Conservation (phyloP, 345 rosid genomes). For the Aquilaria malaccensis region DNA sequence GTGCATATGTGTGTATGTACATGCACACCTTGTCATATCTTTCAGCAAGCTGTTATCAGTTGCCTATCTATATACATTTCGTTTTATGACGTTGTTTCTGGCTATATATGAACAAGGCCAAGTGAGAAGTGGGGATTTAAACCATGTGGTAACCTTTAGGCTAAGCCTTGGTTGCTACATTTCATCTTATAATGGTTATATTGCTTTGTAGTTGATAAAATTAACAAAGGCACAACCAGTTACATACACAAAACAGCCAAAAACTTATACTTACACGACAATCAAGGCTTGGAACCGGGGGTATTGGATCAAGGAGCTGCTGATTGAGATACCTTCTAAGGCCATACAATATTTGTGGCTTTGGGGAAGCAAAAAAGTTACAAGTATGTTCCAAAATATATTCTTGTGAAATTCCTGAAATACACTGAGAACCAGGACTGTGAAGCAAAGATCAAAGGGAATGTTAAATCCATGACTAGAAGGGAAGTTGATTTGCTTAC, state of each 20-base stretch:
- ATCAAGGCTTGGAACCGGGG: constrained; percentile 1
- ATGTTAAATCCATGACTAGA: neutral
- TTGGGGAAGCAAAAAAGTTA: constrained; percentile 15
- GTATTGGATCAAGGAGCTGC: constrained; percentile 8
- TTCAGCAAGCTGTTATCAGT: no score
- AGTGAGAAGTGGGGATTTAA: no score
- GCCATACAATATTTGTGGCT: constrained; percentile 16
- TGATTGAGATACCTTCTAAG: constrained; percentile 24
- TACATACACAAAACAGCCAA: neutral
- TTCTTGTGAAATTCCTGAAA: constrained; percentile 10
- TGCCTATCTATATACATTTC: no score
- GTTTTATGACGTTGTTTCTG: no score
- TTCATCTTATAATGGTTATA: no score
- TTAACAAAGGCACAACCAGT: neutral
- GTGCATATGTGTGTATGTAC: no score
- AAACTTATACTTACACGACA: constrained; percentile 25
- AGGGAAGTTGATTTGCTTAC: constrained; percentile 5
- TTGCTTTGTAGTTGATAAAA: no score
- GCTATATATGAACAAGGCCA: no score
- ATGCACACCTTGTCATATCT: no score
- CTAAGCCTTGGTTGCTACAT: no score
- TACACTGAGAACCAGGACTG: constrained; percentile 21
- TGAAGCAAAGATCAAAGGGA: neutral
- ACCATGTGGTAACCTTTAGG: no score
- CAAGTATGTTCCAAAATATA: constrained; percentile 37